Evolutionary conservation across 257 asterid species (phyloP), one percentile per base, ranked within the genome.

Genomic region (Ocimum tenuiflorum): DNA sequence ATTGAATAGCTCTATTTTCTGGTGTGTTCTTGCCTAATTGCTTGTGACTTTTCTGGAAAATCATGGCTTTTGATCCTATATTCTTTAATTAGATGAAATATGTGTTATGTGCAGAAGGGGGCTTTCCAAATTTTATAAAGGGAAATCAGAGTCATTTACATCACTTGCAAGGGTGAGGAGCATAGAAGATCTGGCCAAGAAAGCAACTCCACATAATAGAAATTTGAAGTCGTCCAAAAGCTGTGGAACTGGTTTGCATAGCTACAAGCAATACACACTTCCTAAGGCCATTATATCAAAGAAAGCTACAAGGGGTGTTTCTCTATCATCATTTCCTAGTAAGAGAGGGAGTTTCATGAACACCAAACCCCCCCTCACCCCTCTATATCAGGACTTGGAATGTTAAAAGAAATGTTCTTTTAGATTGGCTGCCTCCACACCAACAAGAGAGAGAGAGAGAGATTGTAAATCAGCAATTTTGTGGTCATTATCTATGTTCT

Each of bases 101-200:
- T 7, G 54, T 41, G 48, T 60, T 13, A 6, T 64, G 17, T 61
- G 83, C 85, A 91, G 96, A 76, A 87, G 88, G 75, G 98, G 98
- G 80, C 89, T 91, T 1, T 91, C 98, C 1, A 77, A 78, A 31
- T 85, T 72, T 36, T 91, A 82, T 23, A 48, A 81, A 23, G 97
- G 97, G 35, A 87, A 92, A 79, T 89, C 97, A 13, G 88, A 92
- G 79, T 84, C 96, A 0, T 92, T 87, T 65, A 72, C 91, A 70
- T 71, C 88, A 71, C 76, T 91, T 60, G 73, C 95, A 64, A 84
- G 81, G 69, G 95, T 83, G 67, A 65, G 73, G 60, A 87, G 92
- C 80, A 15, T 84, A 36, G 94, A 87, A 56, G 96, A 91, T 75
- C 75, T 89, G 69, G 81, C 83, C 8, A 91, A 91, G 84, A 89